These are phyloP conservation scores for Ilyonectria robusta DNA, from an alignment of 2,329 filamentous ascomycete species.

Conservation along the genomic window DNA sequence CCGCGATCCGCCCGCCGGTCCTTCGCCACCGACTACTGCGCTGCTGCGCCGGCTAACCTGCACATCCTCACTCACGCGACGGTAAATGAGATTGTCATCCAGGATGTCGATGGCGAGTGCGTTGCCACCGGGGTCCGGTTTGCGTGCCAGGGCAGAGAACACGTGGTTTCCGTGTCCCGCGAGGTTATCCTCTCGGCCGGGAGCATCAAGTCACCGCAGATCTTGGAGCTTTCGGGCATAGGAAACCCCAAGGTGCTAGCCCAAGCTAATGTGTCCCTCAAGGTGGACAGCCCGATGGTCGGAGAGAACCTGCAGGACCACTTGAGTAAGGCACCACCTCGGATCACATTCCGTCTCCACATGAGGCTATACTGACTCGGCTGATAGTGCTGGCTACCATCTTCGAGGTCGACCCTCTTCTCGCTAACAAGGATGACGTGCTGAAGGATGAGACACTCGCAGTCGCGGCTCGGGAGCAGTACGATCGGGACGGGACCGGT, in stretches of 20 bases:
- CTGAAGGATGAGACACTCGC: constrained; percentile 46
- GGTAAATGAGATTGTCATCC: constrained; percentile 47
- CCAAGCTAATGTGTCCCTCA: constrained; percentile 54
- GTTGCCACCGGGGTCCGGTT: constrained; percentile 54
- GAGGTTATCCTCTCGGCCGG: constrained; percentile 74
- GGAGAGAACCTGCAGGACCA: constrained; percentile 67
- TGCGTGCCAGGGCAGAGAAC: constrained; percentile 53
- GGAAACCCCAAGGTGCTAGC: constrained; percentile 59
- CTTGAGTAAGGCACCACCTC: constrained; percentile 45
- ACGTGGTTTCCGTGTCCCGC: constrained; percentile 56
- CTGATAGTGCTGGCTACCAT: constrained; percentile 57
- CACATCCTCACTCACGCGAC: constrained; percentile 51
- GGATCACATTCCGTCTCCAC: background rate
- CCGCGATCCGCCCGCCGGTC: constrained; percentile 61
- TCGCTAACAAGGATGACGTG: constrained; percentile 59
- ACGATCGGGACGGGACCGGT: constrained; percentile 49
- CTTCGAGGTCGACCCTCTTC: constrained; percentile 60
- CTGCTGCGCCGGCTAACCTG: constrained; percentile 58
- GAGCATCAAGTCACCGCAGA: constrained; percentile 68
- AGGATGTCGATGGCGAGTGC: constrained; percentile 23
- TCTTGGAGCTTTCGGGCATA: constrained; percentile 74
- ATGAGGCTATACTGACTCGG: constrained; percentile 27
- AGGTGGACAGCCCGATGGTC: constrained; percentile 60
- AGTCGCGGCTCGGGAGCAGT: constrained; percentile 53
- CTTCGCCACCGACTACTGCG: constrained; percentile 64